A percentile compares a stretch with the other conserved stretches of the same genome.
phyloP scores from a whole-genome alignment of 305 asterid genomes.

The Euphrasia arctica region DNA sequence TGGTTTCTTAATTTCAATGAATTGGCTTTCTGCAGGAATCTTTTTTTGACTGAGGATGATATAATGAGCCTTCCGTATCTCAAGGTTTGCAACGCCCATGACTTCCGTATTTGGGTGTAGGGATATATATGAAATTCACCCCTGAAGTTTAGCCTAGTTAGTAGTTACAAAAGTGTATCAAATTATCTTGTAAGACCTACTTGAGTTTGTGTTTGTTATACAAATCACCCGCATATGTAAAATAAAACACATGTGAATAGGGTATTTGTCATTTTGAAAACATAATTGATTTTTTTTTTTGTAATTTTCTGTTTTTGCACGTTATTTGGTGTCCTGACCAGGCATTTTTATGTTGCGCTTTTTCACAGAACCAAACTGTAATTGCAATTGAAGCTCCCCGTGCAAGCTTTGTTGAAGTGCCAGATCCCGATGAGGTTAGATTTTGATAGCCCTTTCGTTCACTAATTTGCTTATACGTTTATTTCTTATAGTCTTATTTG shows the following conservation, averaged over 20 bases:
- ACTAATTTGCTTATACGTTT: slow-evolving; percentile 16
- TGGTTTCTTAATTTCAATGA: slow-evolving; percentile 20
- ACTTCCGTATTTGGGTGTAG: slow-evolving; percentile 1
- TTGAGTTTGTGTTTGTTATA: slow-evolving; percentile 5
- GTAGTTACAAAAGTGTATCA: background rate
- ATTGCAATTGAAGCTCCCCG: slow-evolving; percentile 77
- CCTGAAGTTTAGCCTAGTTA: background rate
- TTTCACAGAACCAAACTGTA: slow-evolving; percentile 56
- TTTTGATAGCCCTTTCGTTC: slow-evolving; percentile 4
- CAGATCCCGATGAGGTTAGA: slow-evolving; percentile 75
- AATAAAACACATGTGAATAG: background rate
- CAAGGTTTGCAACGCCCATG: slow-evolving; percentile 42
- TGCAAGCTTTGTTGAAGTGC: slow-evolving; percentile 73
- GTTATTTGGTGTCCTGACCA: slow-evolving; percentile 24
- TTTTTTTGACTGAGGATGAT: slow-evolving; percentile 66
- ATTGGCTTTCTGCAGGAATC: slow-evolving; percentile 50
- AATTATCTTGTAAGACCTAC: background rate
- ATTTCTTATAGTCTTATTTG: slow-evolving; percentile 23
- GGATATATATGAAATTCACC: background rate
- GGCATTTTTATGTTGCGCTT: slow-evolving; percentile 22
- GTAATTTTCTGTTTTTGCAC: background rate
- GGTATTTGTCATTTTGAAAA: background rate
- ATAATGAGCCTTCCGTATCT: slow-evolving; percentile 60
- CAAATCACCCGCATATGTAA: background rate
- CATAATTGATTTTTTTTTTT: background rate